phyloP scores from a whole-genome alignment of 1,284 basidiomycete species.

The Ganoderma multipileum region DNA sequence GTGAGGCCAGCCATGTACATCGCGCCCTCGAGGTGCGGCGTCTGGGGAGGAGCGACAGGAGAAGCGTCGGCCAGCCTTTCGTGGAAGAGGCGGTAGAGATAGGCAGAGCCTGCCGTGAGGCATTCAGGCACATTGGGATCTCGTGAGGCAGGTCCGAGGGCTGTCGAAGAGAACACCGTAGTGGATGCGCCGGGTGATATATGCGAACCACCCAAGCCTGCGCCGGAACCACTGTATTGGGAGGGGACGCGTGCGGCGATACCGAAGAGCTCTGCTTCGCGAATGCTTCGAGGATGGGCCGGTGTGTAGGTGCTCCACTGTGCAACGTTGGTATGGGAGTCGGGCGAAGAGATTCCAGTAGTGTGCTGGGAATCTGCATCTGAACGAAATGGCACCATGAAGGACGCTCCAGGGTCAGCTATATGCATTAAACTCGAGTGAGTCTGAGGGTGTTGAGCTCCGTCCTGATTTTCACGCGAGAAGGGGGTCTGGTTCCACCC shows the following conservation, averaged over 20 bases:
- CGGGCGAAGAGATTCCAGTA: background rate
- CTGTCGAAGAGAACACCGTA: background rate
- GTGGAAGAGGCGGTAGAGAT: conserved; percentile 23
- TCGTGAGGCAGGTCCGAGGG: background rate
- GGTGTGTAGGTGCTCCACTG: background rate
- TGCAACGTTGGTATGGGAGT: background rate
- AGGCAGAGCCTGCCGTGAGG: conserved; percentile 8
- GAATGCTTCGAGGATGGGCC: background rate
- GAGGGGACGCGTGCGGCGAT: background rate
- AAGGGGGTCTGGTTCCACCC: background rate
- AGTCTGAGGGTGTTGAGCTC: background rate
- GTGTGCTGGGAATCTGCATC: background rate
- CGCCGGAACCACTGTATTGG: too few species aligned
- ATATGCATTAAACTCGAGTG: conserved; percentile 2
- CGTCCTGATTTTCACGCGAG: background rate
- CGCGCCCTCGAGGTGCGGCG: conserved; percentile 9
- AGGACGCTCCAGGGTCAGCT: conserved; percentile 23
- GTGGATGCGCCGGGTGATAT: background rate
- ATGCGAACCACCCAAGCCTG: background rate
- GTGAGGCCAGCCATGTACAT: conserved; percentile 7
- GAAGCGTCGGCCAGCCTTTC: background rate
- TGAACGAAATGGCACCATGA: conserved; percentile 25
- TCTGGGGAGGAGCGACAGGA: conserved; percentile 4
- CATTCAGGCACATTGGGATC: background rate
- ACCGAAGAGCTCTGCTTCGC: conserved; percentile 5